Evolutionary conservation across 306 rosid species (phyloP), one percentile per base, ranked within the genome.

Genomic region (Acacia crassicarpa): DNA sequence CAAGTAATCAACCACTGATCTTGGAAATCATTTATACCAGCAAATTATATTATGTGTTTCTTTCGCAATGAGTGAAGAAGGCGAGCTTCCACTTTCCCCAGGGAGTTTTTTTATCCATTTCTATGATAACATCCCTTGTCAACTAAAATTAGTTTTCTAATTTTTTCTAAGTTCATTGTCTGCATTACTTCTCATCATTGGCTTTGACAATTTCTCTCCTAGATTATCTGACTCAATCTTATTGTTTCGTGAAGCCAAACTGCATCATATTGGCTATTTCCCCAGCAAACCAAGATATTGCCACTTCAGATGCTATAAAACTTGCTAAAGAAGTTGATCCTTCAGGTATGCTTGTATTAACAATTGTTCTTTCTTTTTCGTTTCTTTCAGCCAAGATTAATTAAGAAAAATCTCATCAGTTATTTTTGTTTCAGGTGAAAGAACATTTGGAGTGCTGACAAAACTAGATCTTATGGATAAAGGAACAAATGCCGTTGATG

Each of bases 231-330:
- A 91, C 79, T 49, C 49, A 75, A 67, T 62, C 83, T 87, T 71
- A 58, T 85, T 68, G 82, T 81, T 49, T 79, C 87, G 83, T 89
- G 92, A 83, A 95, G 99, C 97, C 98, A 75, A 95, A 95, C 85
- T 81, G 92, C 95, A 95, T 95, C 87, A 95, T 95, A 90, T 89
- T 95, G 84, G 99, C 99, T 43, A 95, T 95, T 72, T 95, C 99
- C 86, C 99, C 98, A 1, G 99, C 99, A 78, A 95, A 95, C 89
- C 99, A 95, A 93, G 99, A 95, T 95, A 95, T 95, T 86, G 99
- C 99, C 79, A 95, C 99, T n/a, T 95, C 99, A 67, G 99, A 95
- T 84, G 99, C 99, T 65, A 95, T 95, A 84, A 95, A 95, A 87
- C 94, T 95, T 46, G 99, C 98, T 49, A 90, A 84, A 83, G 99